phyloP scores from a whole-genome alignment of 495 filamentous ascomycete species.

The Platismatia glauca region DNA sequence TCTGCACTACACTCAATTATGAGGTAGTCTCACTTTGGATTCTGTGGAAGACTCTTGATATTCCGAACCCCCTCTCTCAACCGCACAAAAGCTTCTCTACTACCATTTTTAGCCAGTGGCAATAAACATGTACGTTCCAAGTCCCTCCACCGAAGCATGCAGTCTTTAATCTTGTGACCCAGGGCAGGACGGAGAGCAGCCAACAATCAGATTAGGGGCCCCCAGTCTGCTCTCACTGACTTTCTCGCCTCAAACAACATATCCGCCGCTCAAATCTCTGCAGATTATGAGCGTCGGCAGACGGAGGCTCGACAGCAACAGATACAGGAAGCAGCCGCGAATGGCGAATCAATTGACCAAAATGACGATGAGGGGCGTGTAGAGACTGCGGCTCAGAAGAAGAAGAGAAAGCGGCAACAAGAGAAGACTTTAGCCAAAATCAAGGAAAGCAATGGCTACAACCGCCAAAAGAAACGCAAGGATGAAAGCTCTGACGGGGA shows the following conservation, averaged over 20 bases:
- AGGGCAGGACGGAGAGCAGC: slow-evolving; percentile 38
- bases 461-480: slow-evolving; percentile 47
- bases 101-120: neutral
- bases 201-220: slow-evolving; percentile 51
- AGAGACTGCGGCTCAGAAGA: slow-evolving; percentile 43
- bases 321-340: slow-evolving; percentile 24
- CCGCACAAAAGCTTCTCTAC: neutral
- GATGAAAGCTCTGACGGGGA: slow-evolving; percentile 37
- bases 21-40: neutral
- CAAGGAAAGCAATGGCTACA: slow-evolving; percentile 65
- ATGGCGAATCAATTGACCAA: slow-evolving; percentile 19
- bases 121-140: slow-evolving; percentile 3
- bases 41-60: neutral
- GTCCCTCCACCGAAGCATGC: neutral
- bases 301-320: slow-evolving; percentile 38
- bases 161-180: neutral
- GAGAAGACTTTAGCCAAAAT: slow-evolving; percentile 60
- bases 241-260: slow-evolving; percentile 84
- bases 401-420: slow-evolving; percentile 54
- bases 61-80: neutral
- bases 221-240: slow-evolving; percentile 70
- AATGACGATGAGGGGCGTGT: slow-evolving; percentile 20
- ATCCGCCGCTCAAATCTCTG: slow-evolving; percentile 67
- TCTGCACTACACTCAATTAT: neutral
- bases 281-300: slow-evolving; percentile 48